These are phyloP conservation scores for Sclerotinia subarctica DNA, from an alignment of 2,329 filamentous ascomycete species.

Conservation along the genomic window DNA sequence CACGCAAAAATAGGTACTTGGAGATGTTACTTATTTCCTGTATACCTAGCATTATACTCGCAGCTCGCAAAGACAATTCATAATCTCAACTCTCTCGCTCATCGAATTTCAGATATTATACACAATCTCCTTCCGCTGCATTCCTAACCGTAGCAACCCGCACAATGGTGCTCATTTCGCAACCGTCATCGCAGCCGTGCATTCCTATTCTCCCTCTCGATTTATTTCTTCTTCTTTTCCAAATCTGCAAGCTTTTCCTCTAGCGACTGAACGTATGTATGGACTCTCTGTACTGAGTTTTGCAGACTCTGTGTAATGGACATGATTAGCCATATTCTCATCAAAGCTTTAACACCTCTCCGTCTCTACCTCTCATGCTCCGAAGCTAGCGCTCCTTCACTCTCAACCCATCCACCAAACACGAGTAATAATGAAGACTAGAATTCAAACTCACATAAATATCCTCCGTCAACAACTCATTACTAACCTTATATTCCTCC, in stretches of 20 bases:
- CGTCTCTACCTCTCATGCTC: not conserved
- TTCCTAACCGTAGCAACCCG: not conserved
- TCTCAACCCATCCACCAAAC: not conserved
- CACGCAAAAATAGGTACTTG: not conserved
- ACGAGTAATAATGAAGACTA: not conserved
- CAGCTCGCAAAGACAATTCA: constrained; percentile 5
- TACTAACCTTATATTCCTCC: constrained; percentile 89
- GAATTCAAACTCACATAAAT: constrained; percentile 74
- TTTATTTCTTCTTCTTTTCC: constrained; percentile 63
- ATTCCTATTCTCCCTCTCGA: not conserved
- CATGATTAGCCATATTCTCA: not conserved
- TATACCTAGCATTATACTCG: not conserved
- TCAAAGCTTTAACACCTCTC: not conserved
- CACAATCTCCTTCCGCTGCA: not conserved
- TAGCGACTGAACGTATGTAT: constrained; percentile 75
- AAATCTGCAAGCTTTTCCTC: constrained; percentile 73
- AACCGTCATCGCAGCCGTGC: not conserved
- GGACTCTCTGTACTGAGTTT: constrained; percentile 80
- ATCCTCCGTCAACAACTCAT: constrained; percentile 90
- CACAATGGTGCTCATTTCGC: not conserved
- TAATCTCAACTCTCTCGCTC: not conserved
- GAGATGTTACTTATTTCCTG: constrained; percentile 12
- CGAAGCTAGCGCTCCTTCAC: not conserved
- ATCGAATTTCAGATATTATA: constrained; percentile 17
- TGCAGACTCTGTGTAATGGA: constrained; percentile 66